A percentile compares a stretch with the other conserved stretches of the same genome.
Evolutionary conservation across 2,329 filamentous ascomycete species (phyloP).

Genomic region (Septoria petroselini): DNA sequence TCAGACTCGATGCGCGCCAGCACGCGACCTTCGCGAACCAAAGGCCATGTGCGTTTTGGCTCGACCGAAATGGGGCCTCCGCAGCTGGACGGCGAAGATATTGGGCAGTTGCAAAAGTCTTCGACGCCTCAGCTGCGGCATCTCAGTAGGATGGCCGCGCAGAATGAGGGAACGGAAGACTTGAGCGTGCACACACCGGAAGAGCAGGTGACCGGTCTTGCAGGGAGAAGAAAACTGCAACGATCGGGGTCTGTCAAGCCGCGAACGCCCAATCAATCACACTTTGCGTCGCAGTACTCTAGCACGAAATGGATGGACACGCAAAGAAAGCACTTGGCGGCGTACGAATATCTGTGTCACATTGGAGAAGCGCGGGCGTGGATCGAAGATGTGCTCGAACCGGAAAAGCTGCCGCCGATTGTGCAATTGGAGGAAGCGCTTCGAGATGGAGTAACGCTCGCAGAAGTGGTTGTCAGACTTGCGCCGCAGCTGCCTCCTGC

Average conservation of each 20-base stretch:
- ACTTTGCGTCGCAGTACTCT: slow-evolving; percentile 44
- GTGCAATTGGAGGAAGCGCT: slow-evolving; percentile 90
- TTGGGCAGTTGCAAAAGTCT: slow-evolving; percentile 80
- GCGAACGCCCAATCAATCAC: slow-evolving; percentile 48
- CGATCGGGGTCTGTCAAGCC: slow-evolving; percentile 55
- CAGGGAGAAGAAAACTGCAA: slow-evolving; percentile 79
- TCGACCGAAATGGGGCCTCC: slow-evolving; percentile 31
- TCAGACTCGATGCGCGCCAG: slow-evolving; percentile 40
- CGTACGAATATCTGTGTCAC: slow-evolving; percentile 97
- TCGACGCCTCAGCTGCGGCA: slow-evolving; percentile 86
- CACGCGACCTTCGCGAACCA: slow-evolving; percentile 31
- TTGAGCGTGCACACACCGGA: slow-evolving; percentile 74
- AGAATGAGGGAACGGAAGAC: slow-evolving; percentile 71
- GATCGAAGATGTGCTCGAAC: slow-evolving; percentile 83
- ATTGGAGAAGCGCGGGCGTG: slow-evolving; percentile 99
- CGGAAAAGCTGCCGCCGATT: slow-evolving; percentile 82
- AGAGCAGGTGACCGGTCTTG: slow-evolving; percentile 83
- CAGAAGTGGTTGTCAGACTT: slow-evolving; percentile 87
- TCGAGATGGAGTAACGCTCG: slow-evolving; percentile 87
- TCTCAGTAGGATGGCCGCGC: slow-evolving; percentile 71
- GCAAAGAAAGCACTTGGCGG: slow-evolving; percentile 90
- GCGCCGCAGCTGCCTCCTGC: slow-evolving; percentile 67
- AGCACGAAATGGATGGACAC: slow-evolving; percentile 99
- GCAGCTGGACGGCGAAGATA: slow-evolving; percentile 51
- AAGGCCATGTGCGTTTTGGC: slow-evolving; percentile 36